A percentile compares a stretch with the other conserved stretches of the same genome.
Evolutionary conservation across 2,329 filamentous ascomycete species (phyloP).

Genomic region (Aquanectria penicillioides): DNA sequence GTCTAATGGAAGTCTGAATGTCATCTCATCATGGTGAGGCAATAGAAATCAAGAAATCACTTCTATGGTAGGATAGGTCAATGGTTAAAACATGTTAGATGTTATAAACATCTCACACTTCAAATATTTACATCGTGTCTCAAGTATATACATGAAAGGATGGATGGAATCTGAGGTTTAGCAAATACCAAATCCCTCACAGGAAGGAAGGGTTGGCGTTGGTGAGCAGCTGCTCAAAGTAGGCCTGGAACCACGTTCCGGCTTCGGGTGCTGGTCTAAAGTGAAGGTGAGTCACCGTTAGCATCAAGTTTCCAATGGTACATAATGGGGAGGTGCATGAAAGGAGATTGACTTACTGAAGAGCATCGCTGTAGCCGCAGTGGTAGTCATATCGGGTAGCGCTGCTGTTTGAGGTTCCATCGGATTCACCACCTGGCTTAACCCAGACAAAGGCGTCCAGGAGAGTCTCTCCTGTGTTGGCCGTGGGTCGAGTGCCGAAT

Average conservation of each 20-base stretch:
- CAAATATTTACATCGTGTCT: not conserved
- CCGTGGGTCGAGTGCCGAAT: slow-evolving; percentile 71
- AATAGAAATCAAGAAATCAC: too few relatives aligned
- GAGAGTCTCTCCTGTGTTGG: slow-evolving; percentile 67
- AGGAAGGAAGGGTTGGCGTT: slow-evolving; percentile 65
- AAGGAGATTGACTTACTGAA: slow-evolving; percentile 43
- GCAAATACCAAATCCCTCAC: not conserved
- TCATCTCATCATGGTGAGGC: too few relatives aligned
- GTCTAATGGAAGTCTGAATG: too few relatives aligned
- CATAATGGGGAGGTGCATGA: not conserved
- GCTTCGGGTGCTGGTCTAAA: slow-evolving; percentile 73
- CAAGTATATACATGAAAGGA: slow-evolving; percentile 5
- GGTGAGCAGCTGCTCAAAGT: slow-evolving; percentile 65
- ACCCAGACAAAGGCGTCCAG: slow-evolving; percentile 77
- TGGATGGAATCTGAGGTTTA: not conserved
- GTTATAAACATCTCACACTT: not conserved
- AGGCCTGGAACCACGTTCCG: slow-evolving; percentile 73
- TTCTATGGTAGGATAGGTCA: too few relatives aligned
- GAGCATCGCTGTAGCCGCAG: slow-evolving; percentile 63
- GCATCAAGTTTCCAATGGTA: not conserved
- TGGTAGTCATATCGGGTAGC: slow-evolving; percentile 51
- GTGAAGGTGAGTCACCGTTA: rapidly evolving
- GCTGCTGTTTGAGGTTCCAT: slow-evolving; percentile 58
- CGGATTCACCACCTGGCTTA: slow-evolving; percentile 72
- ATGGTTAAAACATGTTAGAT: too few relatives aligned